Evolutionary conservation across 1,284 basidiomycete genomes (phyloP), one percentile per base, ranked within the genome.

Genomic region (Ustilago crameri): DNA sequence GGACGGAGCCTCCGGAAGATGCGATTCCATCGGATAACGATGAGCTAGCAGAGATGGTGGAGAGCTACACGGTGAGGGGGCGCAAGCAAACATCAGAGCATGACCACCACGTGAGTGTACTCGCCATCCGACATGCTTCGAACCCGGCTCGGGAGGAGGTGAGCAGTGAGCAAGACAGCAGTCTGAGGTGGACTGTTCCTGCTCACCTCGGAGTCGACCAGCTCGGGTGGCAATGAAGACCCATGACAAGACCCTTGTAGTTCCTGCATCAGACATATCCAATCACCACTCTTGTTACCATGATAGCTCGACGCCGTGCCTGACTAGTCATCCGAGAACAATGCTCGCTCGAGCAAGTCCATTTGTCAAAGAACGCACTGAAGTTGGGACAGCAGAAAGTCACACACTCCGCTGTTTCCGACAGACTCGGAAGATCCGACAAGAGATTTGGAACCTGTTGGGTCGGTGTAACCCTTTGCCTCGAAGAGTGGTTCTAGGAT

Each of bases 51-150:
- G 34, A 14, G 4, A 56, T 54, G 38, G 22, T 26, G 40, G 51
- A 54, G 15, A 40, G 26, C 23, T 68, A 57, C 37, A 38, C 8
- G 32, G 54, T 68, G 5, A 45, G 59, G 3, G 65, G 51, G 1
- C 47, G 51, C 23, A 42, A 47, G 20, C 3, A 30, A 30, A 5
- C 30, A 41, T 20, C 20, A 24, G 18, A 43, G 18, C 41, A 27
- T 10, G 14, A n/a, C 3, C 41, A 43, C 7, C 23, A 49, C 5
- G 50, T 57, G 5, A 22, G 10, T 1, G 64, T 61, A 45, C 34
- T 67, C 9, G 64, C 64, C 5, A 44, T 67, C 12, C 44, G 64
- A n/a, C 58, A 61, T 32, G 58, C 58, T 3, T 37, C 47, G 1
- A 34, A 51, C 7, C 32, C 43, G 1, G 20, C 24, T 24, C 32